Base-by-base conservation (phyloP, 345 rosid species). In the Populus euphratica region DNA sequence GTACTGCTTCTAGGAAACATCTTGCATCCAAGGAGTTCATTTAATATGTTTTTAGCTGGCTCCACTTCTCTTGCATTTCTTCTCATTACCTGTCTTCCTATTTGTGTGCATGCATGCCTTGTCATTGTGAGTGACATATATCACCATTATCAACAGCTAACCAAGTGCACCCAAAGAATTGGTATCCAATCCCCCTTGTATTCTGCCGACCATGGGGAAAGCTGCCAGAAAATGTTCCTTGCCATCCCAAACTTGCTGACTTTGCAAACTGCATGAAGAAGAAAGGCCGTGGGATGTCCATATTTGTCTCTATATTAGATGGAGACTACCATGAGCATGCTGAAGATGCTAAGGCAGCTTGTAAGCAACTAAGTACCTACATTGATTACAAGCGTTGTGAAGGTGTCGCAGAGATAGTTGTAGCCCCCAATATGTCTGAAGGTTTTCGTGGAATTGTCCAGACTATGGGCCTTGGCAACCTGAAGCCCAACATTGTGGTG, bases 151-250 rank as follows among this genome's bases (percentile, higher is more conserved):
- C 75, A 86, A 83, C 92, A 96, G 99, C 99, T 73, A 92, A 83
- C 87, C 99, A 96, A 85, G 99, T 96, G 82, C 99, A 96, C 77
- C 98, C 99, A 3, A 96, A 96, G 86, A 96, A 96, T 73, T 96
- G 99, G 98, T 96, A 96, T 72, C 99, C 99, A 52, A 96, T 96
- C 74, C 99, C 98, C 27, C 92, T 96, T 68, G 83, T 96, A 69
- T 96, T 96, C 86, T 96, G 99, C 83, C 91, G 98, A 73, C 99
- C 99, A 13, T 96, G 99, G 99, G 99, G 98, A 68, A 90, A 91
- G 88, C 94, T 96, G 64, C 99, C 99, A 3, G 99, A 94, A 82
- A 94, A 96, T 71, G 98, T 96, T 33, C 97, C 99, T 2, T 96
- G 99, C 87, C 99, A 96, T 80, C 98, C 98, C 25, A 96, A 96